These are phyloP conservation scores for Lathyrus tuberosus DNA, from an alignment of 306 rosid genomes.

Conservation along the genomic window DNA sequence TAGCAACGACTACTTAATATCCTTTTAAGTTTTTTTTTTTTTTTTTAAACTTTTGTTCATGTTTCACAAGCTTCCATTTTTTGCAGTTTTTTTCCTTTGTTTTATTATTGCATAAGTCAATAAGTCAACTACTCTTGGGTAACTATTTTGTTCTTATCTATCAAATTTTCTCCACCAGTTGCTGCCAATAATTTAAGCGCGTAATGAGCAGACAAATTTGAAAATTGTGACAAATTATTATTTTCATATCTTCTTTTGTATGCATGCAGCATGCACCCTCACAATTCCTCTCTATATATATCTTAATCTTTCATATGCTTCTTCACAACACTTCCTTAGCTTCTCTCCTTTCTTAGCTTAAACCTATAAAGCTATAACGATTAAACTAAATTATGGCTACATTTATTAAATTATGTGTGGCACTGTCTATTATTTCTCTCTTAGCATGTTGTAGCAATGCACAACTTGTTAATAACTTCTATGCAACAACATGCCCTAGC, in stretches of 20 bases:
- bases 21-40: too few species aligned
- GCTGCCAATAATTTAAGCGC: background rate
- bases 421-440: conserved; percentile 41
- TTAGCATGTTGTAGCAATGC: conserved; percentile 47
- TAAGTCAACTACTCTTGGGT: too few species aligned
- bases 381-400: conserved; percentile 32
- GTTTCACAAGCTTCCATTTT: conserved; percentile 6
- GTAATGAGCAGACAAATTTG: conserved; percentile 28
- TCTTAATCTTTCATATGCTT: too few species aligned
- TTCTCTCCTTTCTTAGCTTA: too few species aligned
- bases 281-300: background rate
- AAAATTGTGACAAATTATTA: background rate
- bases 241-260: background rate
- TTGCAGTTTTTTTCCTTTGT: background rate
- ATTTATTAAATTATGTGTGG: conserved; percentile 22
- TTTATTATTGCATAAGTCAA: too few species aligned
- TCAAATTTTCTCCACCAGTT: background rate
- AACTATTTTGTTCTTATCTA: background rate
- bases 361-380: too few species aligned
- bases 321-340: too few species aligned
- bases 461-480: conserved; percentile 64
- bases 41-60: background rate
- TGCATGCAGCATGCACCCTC: conserved; percentile 34
- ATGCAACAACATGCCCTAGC: conserved; percentile 56
- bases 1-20: background rate